Base-by-base conservation (phyloP, 192 early-diverging fungal species). In the Paraglomus brasilianum region DNA sequence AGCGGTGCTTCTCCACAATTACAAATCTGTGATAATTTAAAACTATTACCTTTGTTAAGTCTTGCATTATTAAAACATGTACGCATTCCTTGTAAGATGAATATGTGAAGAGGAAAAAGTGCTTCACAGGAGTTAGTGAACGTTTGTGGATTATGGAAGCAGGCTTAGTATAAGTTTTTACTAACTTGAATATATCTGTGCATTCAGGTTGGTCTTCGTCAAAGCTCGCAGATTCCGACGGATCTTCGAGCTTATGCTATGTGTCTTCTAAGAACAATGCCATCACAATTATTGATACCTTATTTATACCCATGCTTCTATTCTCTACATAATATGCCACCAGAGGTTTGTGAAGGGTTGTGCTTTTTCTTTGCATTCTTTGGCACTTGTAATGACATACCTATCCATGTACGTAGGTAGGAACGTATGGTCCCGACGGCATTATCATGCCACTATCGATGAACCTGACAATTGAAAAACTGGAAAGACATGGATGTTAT, bases 51-150 rank as follows among this genome's bases (percentile, higher is more conserved):
- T 11, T 71, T 95, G 9, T 76, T 97, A 50, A 85, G 87, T 3
- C 77, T 97, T 56, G 92, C 89, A 19, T 77, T 91, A 22, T 73
- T 97, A 48, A 97, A 97, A 73, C 89, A 95, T 75, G 90, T 91
- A 83, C 74, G 80, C 51, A n/a, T 17, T 19, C 40, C 66, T 36
- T 51, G 15, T 21, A 19, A 45, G 5, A 45, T 66, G 11, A 50
- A 50, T 76, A 63, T 22, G 40, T 21, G 30, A 30, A 30, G 30
- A 30, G 49, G 93, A 95, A 75, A 87, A 92, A 68, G 87, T 88
- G 75, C 65, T 67, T 43, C 14, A 52, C 30, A 24, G 66, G 41
- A 36, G 22, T 24, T 49, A 13, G 8, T 24, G 24, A 56, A 38
- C 48, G 43, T 22, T 40, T 40, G 56, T 39, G 11, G 21, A 51